Evolutionary conservation across 2,329 filamentous ascomycete genomes (phyloP).

Genomic region (Hawksworthiomyces lignivorus): DNA sequence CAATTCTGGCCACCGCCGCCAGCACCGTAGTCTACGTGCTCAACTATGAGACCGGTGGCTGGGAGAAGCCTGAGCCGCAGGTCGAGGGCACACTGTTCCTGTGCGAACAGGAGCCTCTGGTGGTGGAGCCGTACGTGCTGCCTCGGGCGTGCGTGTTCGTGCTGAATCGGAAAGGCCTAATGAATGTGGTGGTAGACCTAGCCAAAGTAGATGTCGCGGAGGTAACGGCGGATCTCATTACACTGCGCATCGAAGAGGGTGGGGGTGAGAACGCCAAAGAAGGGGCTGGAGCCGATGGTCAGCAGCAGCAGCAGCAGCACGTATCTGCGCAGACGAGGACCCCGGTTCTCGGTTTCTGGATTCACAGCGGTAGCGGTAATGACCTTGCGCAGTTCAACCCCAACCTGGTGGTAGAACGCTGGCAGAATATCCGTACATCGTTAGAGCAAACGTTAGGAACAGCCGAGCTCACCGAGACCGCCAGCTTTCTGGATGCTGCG

Average conservation of each 20-base stretch:
- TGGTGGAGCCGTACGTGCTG: conserved; percentile 27
- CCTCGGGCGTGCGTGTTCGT: conserved; percentile 57
- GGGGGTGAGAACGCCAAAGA: neutral
- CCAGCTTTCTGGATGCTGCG: conserved; percentile 7
- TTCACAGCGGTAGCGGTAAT: conserved; percentile 30
- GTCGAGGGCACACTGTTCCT: conserved; percentile 87
- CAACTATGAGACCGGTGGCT: conserved; percentile 53
- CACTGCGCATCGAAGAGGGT: conserved; percentile 11
- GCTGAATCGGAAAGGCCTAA: conserved; percentile 62
- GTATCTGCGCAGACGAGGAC: neutral
- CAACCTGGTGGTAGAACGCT: conserved; percentile 31
- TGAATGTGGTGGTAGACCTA: conserved; percentile 64
- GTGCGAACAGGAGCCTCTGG: conserved; percentile 52
- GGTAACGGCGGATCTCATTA: conserved; percentile 42
- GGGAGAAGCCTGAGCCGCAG: conserved; percentile 66
- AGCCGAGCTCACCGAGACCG: conserved; percentile 5
- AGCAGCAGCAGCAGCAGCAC: too few relatives aligned
- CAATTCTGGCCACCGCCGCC: conserved; percentile 72
- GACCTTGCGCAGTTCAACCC: conserved; percentile 14
- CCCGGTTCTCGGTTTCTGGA: conserved; percentile 44
- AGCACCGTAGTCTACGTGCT: conserved; percentile 85
- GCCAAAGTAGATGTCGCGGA: conserved; percentile 55
- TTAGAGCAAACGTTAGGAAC: conserved; percentile 8
- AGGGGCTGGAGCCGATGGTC: neutral
- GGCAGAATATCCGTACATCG: conserved; percentile 24